Evolutionary conservation across 2,329 filamentous ascomycete species (phyloP).

Genomic region (Verticillium zaregamsianum): DNA sequence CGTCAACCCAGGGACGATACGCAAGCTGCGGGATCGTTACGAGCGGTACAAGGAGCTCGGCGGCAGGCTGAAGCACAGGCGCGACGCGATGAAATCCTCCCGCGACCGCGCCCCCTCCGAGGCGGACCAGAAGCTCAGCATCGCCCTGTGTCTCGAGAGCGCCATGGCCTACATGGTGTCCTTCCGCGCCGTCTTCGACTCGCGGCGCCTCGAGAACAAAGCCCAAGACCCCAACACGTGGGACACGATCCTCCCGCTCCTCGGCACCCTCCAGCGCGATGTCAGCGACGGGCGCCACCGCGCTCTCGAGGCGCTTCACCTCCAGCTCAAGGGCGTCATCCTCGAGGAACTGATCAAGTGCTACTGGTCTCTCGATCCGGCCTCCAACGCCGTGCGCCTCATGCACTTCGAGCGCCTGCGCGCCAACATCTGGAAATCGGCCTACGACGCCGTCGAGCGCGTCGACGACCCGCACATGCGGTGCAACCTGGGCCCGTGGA

Average conservation of each 20-base stretch:
- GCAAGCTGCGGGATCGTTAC: slow-evolving; percentile 29
- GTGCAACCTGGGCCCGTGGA: slow-evolving; percentile 35
- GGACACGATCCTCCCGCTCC: slow-evolving; percentile 40
- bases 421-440: slow-evolving; percentile 19
- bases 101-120: slow-evolving; percentile 15
- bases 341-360: slow-evolving; percentile 41
- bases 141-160: slow-evolving; percentile 43
- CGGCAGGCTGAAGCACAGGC: slow-evolving; percentile 49
- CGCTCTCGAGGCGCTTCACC: slow-evolving; percentile 33
- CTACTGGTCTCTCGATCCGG: slow-evolving; percentile 24
- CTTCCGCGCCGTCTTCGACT: slow-evolving; percentile 45
- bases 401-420: slow-evolving; percentile 22
- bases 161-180: slow-evolving; percentile 49
- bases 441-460: slow-evolving; percentile 25
- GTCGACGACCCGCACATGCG: slow-evolving; percentile 22
- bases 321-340: slow-evolving; percentile 39
- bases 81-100: slow-evolving; percentile 33
- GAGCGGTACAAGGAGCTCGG: slow-evolving; percentile 35
- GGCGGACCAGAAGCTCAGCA: slow-evolving; percentile 34
- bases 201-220: slow-evolving; percentile 38
- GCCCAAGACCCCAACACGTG: slow-evolving; percentile 35
- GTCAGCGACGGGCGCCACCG: slow-evolving; percentile 25
- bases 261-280: slow-evolving; percentile 35
- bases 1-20: slow-evolving; percentile 21
- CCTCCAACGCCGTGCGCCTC: slow-evolving; percentile 13